Evolutionary conservation across 345 rosid genomes (phyloP).

Genomic region (Salix exigua): DNA sequence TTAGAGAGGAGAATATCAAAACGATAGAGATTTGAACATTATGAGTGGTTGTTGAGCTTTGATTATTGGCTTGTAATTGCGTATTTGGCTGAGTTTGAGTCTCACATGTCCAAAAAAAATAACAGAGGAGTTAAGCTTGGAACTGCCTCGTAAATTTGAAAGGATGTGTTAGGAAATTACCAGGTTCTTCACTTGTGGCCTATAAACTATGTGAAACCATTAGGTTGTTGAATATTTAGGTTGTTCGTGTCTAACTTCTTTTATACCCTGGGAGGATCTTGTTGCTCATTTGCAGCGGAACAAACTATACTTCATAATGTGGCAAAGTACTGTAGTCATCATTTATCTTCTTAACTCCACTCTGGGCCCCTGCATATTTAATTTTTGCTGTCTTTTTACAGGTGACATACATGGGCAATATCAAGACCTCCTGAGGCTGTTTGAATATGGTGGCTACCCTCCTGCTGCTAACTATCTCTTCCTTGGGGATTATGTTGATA

Average conservation of each 20-base stretch:
- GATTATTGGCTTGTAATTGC: background rate
- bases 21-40: background rate
- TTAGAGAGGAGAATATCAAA: background rate
- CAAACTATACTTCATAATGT: background rate
- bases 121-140: background rate
- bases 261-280: background rate
- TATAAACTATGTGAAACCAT: background rate
- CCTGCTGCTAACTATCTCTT: constrained; percentile 87
- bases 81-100: background rate
- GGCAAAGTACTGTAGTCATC: background rate
- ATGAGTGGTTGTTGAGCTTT: background rate
- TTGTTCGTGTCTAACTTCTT: background rate
- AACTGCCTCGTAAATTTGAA: background rate
- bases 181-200: background rate
- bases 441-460: constrained; percentile 87
- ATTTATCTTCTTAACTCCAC: background rate
- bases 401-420: constrained; percentile 97
- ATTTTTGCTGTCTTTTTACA: constrained; percentile 26
- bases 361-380: background rate
- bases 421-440: constrained; percentile 83
- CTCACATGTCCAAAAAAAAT: background rate
- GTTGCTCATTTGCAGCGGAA: background rate
- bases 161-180: background rate
- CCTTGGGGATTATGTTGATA: constrained; percentile 93
- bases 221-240: background rate